Percentiles rank a stretch among this genome's conserved stretches.
Conservation (phyloP, 148 eudicot species). For the Talinum fruticosum region DNA sequence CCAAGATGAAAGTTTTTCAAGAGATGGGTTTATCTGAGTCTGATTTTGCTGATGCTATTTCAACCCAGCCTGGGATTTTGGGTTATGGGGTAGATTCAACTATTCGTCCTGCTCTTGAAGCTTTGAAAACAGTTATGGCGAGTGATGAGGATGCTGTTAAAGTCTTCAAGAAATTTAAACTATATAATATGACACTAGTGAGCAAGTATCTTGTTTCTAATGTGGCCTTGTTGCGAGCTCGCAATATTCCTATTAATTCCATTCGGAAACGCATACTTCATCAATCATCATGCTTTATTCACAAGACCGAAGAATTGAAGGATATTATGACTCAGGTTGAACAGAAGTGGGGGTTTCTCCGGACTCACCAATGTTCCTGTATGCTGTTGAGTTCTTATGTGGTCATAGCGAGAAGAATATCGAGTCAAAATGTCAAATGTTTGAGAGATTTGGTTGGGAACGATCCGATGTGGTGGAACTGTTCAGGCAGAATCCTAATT, state of each 20-base stretch:
- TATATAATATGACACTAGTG: background rate
- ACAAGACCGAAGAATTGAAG: background rate
- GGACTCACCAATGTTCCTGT: constrained; percentile 11
- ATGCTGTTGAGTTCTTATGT: constrained; percentile 13
- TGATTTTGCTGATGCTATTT: background rate
- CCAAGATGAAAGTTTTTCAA: background rate
- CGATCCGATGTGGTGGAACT: constrained; percentile 15
- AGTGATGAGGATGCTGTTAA: background rate
- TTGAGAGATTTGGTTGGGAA: constrained; percentile 32
- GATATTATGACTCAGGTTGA: constrained; percentile 5
- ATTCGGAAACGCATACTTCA: background rate
- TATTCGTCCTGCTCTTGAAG: background rate
- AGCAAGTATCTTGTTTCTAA: constrained; percentile 7
- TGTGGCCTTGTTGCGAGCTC: constrained; percentile 7
- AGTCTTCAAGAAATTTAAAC: background rate
- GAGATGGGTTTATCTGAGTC: background rate
- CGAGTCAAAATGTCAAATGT: constrained; percentile 16
- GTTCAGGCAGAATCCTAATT: constrained; percentile 8
- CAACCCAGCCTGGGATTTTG: background rate
- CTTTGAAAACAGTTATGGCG: background rate
- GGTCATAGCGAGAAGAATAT: constrained; percentile 3
- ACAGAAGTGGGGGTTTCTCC: constrained; percentile 18
- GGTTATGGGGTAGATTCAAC: background rate
- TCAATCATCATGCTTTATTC: background rate
- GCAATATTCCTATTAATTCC: background rate